These are phyloP conservation scores for Passalora sequoiae DNA, from an alignment of 2,329 filamentous ascomycete genomes.

Conservation along the genomic window DNA sequence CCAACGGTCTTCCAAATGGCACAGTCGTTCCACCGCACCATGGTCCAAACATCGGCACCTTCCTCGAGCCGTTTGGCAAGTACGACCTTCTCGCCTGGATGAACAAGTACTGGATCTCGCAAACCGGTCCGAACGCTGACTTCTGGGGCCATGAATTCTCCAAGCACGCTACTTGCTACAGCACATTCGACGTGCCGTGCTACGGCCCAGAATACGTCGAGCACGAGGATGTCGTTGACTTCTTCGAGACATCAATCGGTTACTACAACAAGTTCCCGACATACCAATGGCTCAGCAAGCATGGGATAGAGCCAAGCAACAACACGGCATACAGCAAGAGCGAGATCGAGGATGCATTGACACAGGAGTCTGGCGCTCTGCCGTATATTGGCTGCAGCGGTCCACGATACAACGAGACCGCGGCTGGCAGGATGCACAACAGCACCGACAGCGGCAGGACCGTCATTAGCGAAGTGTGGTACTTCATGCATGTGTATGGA, in stretches of 20 bases:
- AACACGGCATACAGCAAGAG: slow-evolving; percentile 51
- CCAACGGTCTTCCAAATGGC: slow-evolving; percentile 50
- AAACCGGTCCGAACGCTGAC: slow-evolving; percentile 51
- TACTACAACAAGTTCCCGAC: slow-evolving; percentile 58
- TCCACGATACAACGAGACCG: slow-evolving; percentile 56
- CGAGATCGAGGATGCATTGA: slow-evolving; percentile 50
- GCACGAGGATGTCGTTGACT: slow-evolving; percentile 59
- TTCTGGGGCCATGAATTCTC: slow-evolving; percentile 51
- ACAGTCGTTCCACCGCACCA: slow-evolving; percentile 53
- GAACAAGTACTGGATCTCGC: slow-evolving; percentile 61
- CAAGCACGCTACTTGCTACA: slow-evolving; percentile 53
- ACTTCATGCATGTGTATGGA: slow-evolving; percentile 59
- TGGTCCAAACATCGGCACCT: slow-evolving; percentile 54
- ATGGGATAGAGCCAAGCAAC: slow-evolving; percentile 55
- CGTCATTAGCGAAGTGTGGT: slow-evolving; percentile 59
- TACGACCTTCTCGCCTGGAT: slow-evolving; percentile 60
- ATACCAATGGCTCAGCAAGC: slow-evolving; percentile 53
- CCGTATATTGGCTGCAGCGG: slow-evolving; percentile 61
- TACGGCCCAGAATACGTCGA: slow-evolving; percentile 55
- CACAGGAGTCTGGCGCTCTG: slow-evolving; percentile 47
- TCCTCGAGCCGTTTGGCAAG: slow-evolving; percentile 54
- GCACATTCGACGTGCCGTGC: slow-evolving; percentile 60
- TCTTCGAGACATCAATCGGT: slow-evolving; percentile 55
- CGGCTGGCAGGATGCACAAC: slow-evolving; percentile 47
- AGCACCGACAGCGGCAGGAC: slow-evolving; percentile 53